A percentile compares a stretch with the other conserved stretches of the same genome.
Conservation (phyloP, 345 rosid species). For the Citrus sp. region DNA sequence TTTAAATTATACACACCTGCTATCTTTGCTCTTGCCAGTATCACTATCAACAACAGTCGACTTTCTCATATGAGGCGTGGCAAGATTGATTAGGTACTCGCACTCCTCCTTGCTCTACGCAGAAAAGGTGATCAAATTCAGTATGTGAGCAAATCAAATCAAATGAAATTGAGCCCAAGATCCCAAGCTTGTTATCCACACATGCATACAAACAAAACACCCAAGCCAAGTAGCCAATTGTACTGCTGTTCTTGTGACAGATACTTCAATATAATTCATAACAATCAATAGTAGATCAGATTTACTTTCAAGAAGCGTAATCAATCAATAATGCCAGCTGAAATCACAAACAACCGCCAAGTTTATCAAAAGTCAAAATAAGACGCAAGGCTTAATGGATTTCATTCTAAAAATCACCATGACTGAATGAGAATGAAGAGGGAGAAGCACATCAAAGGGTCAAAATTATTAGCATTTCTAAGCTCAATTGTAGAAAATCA, state of each 20-base stretch:
- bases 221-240: neutral
- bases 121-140: slow-evolving; percentile 1
- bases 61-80: slow-evolving; percentile 81
- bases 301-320: neutral
- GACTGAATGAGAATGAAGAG: neutral
- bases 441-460: neutral
- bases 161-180: neutral
- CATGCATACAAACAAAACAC: neutral
- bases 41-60: slow-evolving; percentile 79
- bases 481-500: neutral
- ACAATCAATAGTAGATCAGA: neutral
- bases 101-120: slow-evolving; percentile 78
- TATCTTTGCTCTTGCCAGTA: slow-evolving; percentile 88
- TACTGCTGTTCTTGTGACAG: neutral
- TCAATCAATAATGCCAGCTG: neutral
- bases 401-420: neutral
- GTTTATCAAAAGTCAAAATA: neutral
- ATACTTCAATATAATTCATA: neutral
- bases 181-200: neutral
- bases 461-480: neutral
- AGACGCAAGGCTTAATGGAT: neutral
- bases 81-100: slow-evolving; percentile 66
- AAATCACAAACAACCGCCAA: neutral
- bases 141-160: neutral
- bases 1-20: slow-evolving; percentile 46